Percentiles rank a stretch among this genome's conserved stretches.
Conservation (phyloP, 2,329 filamentous ascomycete genomes). For the Colletotrichum sp. region DNA sequence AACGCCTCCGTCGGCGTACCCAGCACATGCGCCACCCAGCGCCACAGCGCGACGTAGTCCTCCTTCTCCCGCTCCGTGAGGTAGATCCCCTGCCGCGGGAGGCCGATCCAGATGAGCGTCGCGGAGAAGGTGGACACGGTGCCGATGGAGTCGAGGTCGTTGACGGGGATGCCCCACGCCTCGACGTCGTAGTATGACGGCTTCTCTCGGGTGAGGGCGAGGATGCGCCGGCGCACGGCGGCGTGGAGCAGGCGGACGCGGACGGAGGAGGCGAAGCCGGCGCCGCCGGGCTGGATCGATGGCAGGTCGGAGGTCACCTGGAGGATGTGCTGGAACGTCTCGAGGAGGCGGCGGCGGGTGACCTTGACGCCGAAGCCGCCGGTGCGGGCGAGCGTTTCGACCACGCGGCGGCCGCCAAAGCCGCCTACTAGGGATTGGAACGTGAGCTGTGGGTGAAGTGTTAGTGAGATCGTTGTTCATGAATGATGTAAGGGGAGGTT, state of each 20-base stretch:
- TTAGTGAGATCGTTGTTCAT: slow-evolving; percentile 30
- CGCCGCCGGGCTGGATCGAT: slow-evolving; percentile 71
- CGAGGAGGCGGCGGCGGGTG: slow-evolving; percentile 65
- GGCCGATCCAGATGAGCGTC: slow-evolving; percentile 68
- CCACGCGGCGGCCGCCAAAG: slow-evolving; percentile 75
- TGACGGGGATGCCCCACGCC: slow-evolving; percentile 69
- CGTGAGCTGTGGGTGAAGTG: slow-evolving; percentile 46
- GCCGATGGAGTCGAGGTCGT: slow-evolving; percentile 75
- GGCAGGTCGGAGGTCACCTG: slow-evolving; percentile 71
- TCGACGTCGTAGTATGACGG: slow-evolving; percentile 66
- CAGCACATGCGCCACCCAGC: slow-evolving; percentile 74
- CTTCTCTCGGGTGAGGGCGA: slow-evolving; percentile 55
- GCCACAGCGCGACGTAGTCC: slow-evolving; percentile 79
- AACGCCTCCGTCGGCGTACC: slow-evolving; percentile 71
- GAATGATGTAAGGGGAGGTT: slow-evolving; percentile 20
- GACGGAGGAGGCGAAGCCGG: slow-evolving; percentile 64
- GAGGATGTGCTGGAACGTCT: slow-evolving; percentile 78
- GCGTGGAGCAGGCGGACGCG: slow-evolving; percentile 71
- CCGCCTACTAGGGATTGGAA: slow-evolving; percentile 72
- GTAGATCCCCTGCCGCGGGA: slow-evolving; percentile 76
- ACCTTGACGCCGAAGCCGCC: slow-evolving; percentile 75
- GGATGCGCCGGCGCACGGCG: slow-evolving; percentile 66
- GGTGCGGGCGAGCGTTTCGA: slow-evolving; percentile 75
- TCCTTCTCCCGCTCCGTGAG: slow-evolving; percentile 64
- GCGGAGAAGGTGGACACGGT: slow-evolving; percentile 76